Evolutionary conservation across 768 basidiomycete species (phyloP).

Genomic region (Tricholoma terreum): DNA sequence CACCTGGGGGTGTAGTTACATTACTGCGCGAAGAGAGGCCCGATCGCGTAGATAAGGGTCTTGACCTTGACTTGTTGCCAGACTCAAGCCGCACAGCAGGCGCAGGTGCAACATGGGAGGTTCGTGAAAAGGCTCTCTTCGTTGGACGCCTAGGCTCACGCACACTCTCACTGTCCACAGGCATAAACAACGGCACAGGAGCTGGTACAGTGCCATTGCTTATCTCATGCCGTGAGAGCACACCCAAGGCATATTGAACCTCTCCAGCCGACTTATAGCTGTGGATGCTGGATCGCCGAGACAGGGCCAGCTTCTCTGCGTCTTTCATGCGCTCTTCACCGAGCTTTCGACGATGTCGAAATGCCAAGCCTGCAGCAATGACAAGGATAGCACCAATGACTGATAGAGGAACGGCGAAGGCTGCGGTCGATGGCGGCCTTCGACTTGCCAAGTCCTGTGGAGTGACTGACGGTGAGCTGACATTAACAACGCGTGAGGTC

Average conservation of each 20-base stretch:
- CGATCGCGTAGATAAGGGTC: slow-evolving; percentile 4
- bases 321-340: slow-evolving; percentile 15
- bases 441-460: slow-evolving; percentile 22
- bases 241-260: slow-evolving; percentile 16
- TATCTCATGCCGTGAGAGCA: slow-evolving; percentile 14
- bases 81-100: not conserved
- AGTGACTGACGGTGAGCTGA: not conserved
- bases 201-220: slow-evolving; percentile 8
- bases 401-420: slow-evolving; percentile 34
- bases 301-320: slow-evolving; percentile 17
- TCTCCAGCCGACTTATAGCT: slow-evolving; percentile 18
- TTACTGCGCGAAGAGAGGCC: not conserved
- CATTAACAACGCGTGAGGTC: not conserved
- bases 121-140: slow-evolving; percentile 8
- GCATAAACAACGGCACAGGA: slow-evolving; percentile 21
- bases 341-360: slow-evolving; percentile 26
- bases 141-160: slow-evolving; percentile 3
- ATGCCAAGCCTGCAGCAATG: slow-evolving; percentile 24
- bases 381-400: slow-evolving; percentile 29
- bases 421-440: slow-evolving; percentile 23
- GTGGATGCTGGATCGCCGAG: slow-evolving; percentile 13
- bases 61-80: slow-evolving; percentile 2
- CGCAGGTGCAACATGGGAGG: slow-evolving; percentile 9
- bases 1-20: not conserved
- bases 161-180: slow-evolving; percentile 5